Evolutionary conservation across 2,329 filamentous ascomycete species (phyloP).

Genomic region (Nemania abortiva): DNA sequence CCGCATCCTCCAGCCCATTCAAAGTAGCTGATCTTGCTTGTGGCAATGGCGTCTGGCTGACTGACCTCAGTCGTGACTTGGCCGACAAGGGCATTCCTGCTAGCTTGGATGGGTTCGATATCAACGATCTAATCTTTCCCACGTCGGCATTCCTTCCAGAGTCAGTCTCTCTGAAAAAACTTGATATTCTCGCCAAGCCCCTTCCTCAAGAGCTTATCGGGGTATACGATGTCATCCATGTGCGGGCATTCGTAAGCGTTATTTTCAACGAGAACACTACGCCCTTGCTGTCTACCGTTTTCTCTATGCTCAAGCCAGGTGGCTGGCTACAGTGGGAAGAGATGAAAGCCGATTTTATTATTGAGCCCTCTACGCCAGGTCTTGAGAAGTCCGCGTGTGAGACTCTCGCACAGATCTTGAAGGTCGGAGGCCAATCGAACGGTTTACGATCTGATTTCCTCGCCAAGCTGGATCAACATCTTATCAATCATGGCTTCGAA

Average conservation of each 20-base stretch:
- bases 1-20: neutral
- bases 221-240: neutral
- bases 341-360: neutral
- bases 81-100: neutral
- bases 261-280: neutral
- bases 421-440: no score
- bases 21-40: neutral
- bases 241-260: neutral
- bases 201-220: neutral
- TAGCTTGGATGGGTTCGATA: neutral
- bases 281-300: neutral
- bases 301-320: neutral
- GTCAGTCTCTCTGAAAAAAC: neutral
- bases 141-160: no score
- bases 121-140: neutral
- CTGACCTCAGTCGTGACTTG: neutral
- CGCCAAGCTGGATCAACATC: neutral
- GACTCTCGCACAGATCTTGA: no score
- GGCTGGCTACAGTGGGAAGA: neutral
- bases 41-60: neutral
- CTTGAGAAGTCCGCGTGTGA: neutral
- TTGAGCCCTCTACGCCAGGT: neutral
- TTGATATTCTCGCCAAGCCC: neutral
- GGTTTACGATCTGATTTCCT: constrained; percentile 2
- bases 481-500: neutral